phyloP scores from a whole-genome alignment of 2,329 filamentous ascomycete species.

The Pestalotiopsis sp. region DNA sequence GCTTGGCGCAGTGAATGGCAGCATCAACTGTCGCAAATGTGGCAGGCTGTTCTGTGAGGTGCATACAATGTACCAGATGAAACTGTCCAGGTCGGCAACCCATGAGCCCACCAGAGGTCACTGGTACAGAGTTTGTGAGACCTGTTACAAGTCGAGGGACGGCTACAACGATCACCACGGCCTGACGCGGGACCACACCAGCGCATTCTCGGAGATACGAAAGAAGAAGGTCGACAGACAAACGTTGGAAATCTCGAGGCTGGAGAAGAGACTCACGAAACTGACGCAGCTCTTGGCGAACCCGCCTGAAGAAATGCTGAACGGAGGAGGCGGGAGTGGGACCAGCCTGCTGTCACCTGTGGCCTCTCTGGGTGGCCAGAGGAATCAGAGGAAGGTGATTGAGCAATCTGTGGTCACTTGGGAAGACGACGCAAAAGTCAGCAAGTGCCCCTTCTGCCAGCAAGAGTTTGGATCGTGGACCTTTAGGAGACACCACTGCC shows the following conservation, averaged over 20 bases:
- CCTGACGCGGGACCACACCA: constrained; percentile 70
- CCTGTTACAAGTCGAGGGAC: constrained; percentile 96
- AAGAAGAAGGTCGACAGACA: constrained; percentile 81
- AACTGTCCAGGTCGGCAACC: constrained; percentile 83
- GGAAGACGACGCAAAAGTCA: constrained; percentile 85
- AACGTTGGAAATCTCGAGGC: constrained; percentile 81
- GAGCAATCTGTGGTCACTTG: constrained; percentile 94
- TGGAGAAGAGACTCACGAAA: constrained; percentile 91
- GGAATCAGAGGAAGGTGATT: constrained; percentile 75
- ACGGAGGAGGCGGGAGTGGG: constrained; percentile 49
- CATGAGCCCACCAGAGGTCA: constrained; percentile 89
- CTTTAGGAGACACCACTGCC: constrained; percentile 91
- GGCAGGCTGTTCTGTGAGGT: constrained; percentile 94
- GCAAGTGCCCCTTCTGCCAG: constrained; percentile 89
- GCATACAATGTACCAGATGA: constrained; percentile 99
- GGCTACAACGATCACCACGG: constrained; percentile 92
- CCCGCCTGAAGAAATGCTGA: constrained; percentile 66
- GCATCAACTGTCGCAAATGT: constrained; percentile 91
- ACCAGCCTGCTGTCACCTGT: constrained; percentile 62
- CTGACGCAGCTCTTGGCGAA: constrained; percentile 82
- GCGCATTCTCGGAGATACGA: constrained; percentile 70
- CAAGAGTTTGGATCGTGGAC: constrained; percentile 95
- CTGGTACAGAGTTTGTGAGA: constrained; percentile 96
- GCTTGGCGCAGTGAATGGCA: constrained; percentile 78
- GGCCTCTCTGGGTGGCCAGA: constrained; percentile 66